Evolutionary conservation across 2,329 filamentous ascomycete genomes (phyloP).

Genomic region (Macrophomina pseudophaseolina): DNA sequence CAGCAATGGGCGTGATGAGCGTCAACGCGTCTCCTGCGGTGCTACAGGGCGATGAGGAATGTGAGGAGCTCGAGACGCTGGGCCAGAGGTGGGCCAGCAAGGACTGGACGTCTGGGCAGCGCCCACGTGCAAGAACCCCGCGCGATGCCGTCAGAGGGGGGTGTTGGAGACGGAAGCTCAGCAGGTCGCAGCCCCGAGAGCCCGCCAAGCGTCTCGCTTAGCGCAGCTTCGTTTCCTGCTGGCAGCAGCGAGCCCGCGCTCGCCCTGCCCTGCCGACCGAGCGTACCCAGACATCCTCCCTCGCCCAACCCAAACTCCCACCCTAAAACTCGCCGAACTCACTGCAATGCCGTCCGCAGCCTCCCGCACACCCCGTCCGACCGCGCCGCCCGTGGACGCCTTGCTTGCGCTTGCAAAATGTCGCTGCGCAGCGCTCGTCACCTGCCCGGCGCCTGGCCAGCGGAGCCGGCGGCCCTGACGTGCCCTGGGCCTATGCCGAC

Average conservation of each 20-base stretch:
- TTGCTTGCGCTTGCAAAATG: neutral
- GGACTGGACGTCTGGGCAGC: neutral
- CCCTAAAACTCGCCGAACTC: constrained; percentile 11
- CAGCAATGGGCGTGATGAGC: neutral
- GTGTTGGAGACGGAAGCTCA: neutral
- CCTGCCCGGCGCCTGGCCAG: constrained; percentile 10
- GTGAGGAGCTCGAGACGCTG: neutral
- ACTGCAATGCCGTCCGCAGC: neutral
- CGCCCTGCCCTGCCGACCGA: constrained; percentile 19
- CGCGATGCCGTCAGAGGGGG: constrained; percentile 20
- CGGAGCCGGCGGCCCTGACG: constrained; percentile 22
- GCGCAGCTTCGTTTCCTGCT: constrained; percentile 14
- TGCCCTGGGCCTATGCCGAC: constrained; percentile 15
- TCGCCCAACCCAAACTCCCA: neutral
- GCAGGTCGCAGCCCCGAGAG: neutral
- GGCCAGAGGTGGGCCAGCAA: neutral
- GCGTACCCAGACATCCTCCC: constrained; percentile 8
- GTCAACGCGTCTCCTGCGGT: neutral
- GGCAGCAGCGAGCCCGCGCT: constrained; percentile 1
- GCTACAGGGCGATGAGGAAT: neutral
- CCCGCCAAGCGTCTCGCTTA: constrained; percentile 21
- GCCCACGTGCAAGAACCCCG: constrained; percentile 17
- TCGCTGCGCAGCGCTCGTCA: constrained; percentile 1
- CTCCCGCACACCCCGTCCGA: neutral
- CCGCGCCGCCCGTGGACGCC: constrained; percentile 1